Conservation (phyloP, 2,329 filamentous ascomycete species). For the Cryoendolithus antarcticus region DNA sequence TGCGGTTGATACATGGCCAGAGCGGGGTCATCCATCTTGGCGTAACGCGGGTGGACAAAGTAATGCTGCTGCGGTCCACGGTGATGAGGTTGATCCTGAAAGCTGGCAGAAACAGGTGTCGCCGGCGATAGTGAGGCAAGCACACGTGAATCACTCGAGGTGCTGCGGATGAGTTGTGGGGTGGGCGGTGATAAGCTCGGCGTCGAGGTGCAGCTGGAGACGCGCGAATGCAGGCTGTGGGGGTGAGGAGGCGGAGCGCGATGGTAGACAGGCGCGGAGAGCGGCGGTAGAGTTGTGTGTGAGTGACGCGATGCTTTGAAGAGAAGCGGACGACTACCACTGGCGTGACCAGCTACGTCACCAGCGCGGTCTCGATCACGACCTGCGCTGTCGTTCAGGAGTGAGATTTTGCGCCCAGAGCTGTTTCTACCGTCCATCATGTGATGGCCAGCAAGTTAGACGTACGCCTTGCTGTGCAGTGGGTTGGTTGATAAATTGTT, state of each 20-base stretch:
- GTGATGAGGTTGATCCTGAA: slow-evolving; percentile 13
- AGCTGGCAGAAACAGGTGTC: slow-evolving; percentile 29
- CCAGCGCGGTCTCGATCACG: slow-evolving; percentile 3
- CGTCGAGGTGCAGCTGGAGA: slow-evolving; percentile 32
- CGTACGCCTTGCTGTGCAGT: too few species aligned
- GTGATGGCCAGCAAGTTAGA: slow-evolving; percentile 15
- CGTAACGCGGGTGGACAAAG: slow-evolving; percentile 10
- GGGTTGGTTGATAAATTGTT: too few species aligned
- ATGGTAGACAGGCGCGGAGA: slow-evolving; percentile 6
- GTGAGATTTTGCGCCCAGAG: slow-evolving; percentile 37
- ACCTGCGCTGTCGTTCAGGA: slow-evolving; percentile 34
- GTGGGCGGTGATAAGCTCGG: slow-evolving; percentile 35
- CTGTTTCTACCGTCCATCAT: slow-evolving; percentile 41
- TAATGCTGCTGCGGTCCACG: slow-evolving; percentile 6
- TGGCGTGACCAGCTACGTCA: slow-evolving; percentile 11
- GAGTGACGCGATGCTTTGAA: slow-evolving; percentile 7
- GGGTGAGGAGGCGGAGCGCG: slow-evolving; percentile 1
- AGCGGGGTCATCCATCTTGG: slow-evolving; percentile 24
- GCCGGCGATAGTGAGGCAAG: slow-evolving; percentile 34
- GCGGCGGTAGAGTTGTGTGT: slow-evolving; percentile 6
- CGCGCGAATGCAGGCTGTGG: slow-evolving; percentile 22
- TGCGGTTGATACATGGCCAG: slow-evolving; percentile 25
- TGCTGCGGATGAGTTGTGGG: slow-evolving; percentile 33
- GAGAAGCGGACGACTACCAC: slow-evolving; percentile 11
- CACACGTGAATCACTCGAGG: slow-evolving; percentile 33